Percentiles rank a stretch among this genome's conserved stretches.
Conservation (phyloP, 192 early-diverging fungal species). For the Gigaspora rosea region DNA sequence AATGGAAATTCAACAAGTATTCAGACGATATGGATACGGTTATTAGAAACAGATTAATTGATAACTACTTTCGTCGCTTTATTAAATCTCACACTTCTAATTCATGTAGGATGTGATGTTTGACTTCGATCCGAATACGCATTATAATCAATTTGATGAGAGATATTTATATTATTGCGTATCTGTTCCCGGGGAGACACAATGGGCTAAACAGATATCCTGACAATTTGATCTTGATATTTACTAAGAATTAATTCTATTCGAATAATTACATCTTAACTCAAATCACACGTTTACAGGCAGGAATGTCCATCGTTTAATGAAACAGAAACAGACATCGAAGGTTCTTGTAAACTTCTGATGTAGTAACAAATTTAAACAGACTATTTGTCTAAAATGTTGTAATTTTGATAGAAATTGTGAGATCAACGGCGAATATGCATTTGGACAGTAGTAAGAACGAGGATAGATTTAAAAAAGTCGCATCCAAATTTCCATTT, state of each 20-base stretch:
- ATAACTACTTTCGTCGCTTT: background rate
- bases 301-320: background rate
- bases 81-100: background rate
- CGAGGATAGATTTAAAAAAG: constrained; percentile 10
- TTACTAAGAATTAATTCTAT: background rate
- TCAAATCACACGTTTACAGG: background rate
- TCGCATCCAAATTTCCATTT: constrained; percentile 61
- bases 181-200: constrained; percentile 67
- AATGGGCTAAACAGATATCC: constrained; percentile 58
- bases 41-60: background rate
- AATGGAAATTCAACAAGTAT: constrained; percentile 26
- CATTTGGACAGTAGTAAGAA: background rate
- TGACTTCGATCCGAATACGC: background rate
- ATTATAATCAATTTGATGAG: constrained; percentile 50
- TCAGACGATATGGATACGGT: constrained; percentile 1
- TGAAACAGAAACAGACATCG: too few relatives aligned
- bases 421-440: background rate
- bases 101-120: background rate
- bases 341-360: background rate
- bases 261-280: background rate
- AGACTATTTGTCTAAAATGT: background rate
- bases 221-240: background rate
- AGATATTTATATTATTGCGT: constrained; percentile 69
- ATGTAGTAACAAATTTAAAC: background rate
- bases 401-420: background rate